Base-by-base conservation (phyloP, 441 rosid species). In the Populus hybrid region DNA sequence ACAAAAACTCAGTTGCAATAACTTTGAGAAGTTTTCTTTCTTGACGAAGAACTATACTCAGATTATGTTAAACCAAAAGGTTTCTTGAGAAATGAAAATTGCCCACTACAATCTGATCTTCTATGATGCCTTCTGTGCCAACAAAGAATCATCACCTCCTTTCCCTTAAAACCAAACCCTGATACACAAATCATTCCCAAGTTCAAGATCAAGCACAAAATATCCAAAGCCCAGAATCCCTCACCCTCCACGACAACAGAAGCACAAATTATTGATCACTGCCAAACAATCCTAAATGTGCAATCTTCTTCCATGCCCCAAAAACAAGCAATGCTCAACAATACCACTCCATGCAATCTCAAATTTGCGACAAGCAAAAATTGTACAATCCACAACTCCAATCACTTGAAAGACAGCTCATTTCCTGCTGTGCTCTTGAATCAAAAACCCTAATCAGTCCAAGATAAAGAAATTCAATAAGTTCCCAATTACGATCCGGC, bases 221-320 rank as follows among this genome's bases (percentile, higher is more conserved):
- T 65, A 64, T 69, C 21, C 38, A 77, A 77, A 73, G 64, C 64
- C 63, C 72, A 35, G 59, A 75, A 71, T 76, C 79, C 57, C 57
- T 73, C 76, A 34, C 28, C 76, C 78, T 34, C 59, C 35, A 71
- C 59, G 64, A 53, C 71, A 74, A 53, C 57, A 75, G 69, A 72
- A 26, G 24, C 59, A 30, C 63, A 34, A 79, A 71, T 76, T 63
- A 73, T 77, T 26, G 32, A 28, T 84, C 69, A 71, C 72, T 46
- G 69, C 73, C 78, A 80, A 69, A 71, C 67, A 75, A 78, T 69
- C 75, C 75, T 28, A 74, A 76, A 72, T 21, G 76, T 42, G 83
- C 86, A 83, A 82, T 87, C 84, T 78, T 85, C 90, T 80, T 81
- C 85, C 88, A 84, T 87, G 72, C 69, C 82, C 80, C 80, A 76